These are phyloP conservation scores for Microdochium nivale DNA, from an alignment of 2,329 filamentous ascomycete species.

Conservation along the genomic window DNA sequence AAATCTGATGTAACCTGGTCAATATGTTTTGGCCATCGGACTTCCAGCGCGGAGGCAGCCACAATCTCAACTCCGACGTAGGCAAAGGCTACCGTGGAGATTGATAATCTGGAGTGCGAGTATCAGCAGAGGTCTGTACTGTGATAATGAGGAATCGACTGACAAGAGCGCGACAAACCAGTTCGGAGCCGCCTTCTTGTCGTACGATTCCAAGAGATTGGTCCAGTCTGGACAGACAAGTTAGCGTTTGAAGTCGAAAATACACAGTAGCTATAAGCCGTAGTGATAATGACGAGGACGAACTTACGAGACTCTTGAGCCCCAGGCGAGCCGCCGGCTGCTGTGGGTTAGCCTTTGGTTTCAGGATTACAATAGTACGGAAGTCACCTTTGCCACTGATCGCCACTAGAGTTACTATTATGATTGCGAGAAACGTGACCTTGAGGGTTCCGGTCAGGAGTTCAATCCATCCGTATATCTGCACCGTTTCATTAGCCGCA, in stretches of 20 bases:
- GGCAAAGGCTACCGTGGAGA: slow-evolving; percentile 21
- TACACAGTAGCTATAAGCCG: background rate
- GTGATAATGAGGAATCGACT: slow-evolving; percentile 1
- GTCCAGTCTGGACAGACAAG: slow-evolving; percentile 13
- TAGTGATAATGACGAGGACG: background rate
- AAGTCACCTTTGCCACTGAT: slow-evolving; percentile 7
- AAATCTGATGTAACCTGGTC: slow-evolving; percentile 5
- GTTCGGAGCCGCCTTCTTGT: slow-evolving; percentile 9
- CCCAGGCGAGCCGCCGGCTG: background rate
- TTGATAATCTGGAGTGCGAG: slow-evolving; percentile 11
- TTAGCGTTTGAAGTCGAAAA: too few relatives aligned
- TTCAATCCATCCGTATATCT: slow-evolving; percentile 20
- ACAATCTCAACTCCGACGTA: slow-evolving; percentile 24
- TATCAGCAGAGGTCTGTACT: background rate
- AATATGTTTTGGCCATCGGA: slow-evolving; percentile 13
- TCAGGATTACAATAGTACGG: background rate
- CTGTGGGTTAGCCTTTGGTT: background rate
- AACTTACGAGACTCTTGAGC: background rate
- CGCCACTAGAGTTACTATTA: slow-evolving; percentile 12
- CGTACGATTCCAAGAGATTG: slow-evolving; percentile 5
- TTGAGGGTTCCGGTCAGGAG: slow-evolving; percentile 15
- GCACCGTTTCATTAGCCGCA: background rate
- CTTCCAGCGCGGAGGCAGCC: slow-evolving; percentile 21
- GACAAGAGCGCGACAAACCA: slow-evolving; percentile 16
- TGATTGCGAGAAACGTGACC: slow-evolving; percentile 13